Evolutionary conservation across 1,284 basidiomycete genomes (phyloP).

Genomic region (Quambalaria eucalypti): DNA sequence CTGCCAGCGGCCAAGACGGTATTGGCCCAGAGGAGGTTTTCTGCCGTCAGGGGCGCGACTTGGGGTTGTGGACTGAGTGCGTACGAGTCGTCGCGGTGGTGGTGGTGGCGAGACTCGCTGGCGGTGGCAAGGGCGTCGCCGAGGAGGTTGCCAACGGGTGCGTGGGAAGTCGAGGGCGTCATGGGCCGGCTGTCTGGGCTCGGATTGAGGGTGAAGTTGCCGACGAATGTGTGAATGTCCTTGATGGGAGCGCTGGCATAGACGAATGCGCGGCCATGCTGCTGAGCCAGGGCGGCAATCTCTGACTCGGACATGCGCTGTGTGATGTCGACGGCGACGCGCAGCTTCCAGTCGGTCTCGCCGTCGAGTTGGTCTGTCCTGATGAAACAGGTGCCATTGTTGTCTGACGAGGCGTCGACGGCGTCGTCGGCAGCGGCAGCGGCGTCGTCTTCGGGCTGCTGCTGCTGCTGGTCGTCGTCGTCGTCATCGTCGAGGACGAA

Average conservation of each 20-base stretch:
- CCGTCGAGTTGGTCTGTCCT: conserved; percentile 96
- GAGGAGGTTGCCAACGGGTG: conserved; percentile 46
- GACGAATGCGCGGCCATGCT: conserved; percentile 17
- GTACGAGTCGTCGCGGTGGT: conserved; percentile 48
- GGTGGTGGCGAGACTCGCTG: too few species aligned
- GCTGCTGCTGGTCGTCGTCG: conserved; percentile 15
- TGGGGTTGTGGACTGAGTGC: conserved; percentile 34
- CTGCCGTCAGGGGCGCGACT: conserved; percentile 56
- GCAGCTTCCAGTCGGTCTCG: conserved; percentile 97
- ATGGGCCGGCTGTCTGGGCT: conserved; percentile 2
- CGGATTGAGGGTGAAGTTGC: conserved; percentile 71
- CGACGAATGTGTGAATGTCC: conserved; percentile 91
- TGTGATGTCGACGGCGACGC: conserved; percentile 74
- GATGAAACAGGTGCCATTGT: conserved; percentile 88
- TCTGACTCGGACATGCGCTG: conserved; percentile 64
- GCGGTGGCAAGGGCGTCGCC: conserved; percentile 1
- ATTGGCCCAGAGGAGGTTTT: conserved; percentile 94
- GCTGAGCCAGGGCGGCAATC: conserved; percentile 55
- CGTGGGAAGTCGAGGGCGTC: conserved; percentile 33
- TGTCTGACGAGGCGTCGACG: conserved; percentile 50
- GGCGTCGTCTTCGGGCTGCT: not conserved
- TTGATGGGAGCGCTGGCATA: conserved; percentile 86
- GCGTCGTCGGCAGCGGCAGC: not conserved
- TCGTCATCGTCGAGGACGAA: conserved; percentile 30
- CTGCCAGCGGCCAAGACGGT: conserved; percentile 92